phyloP scores from a whole-genome alignment of 192 early-diverging fungal species.

The Umbelopsis ramanniana region DNA sequence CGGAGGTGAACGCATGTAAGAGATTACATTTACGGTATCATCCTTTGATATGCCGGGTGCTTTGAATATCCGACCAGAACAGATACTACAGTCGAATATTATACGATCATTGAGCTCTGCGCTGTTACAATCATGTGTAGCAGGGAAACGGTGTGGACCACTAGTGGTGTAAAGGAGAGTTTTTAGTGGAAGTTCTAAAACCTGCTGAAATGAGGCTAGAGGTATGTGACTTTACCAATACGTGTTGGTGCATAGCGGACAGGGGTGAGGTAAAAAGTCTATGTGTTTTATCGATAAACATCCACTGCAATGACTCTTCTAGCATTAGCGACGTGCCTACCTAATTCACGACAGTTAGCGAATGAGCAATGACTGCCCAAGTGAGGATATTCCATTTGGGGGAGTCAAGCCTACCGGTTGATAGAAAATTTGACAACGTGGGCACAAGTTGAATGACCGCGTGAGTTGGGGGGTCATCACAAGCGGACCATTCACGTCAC shows the following conservation, averaged over 20 bases:
- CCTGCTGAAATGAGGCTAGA: neutral
- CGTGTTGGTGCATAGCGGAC: slow-evolving; percentile 45
- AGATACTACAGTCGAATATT: slow-evolving; percentile 4
- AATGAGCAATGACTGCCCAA: slow-evolving; percentile 26
- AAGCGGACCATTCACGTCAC: slow-evolving; percentile 7
- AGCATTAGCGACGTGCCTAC: slow-evolving; percentile 6
- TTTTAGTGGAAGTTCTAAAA: neutral
- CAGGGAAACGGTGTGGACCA: slow-evolving; percentile 38
- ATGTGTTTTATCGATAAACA: neutral
- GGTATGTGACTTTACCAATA: slow-evolving; percentile 46
- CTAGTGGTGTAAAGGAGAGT: slow-evolving; percentile 13
- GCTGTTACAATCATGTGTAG: slow-evolving; percentile 25
- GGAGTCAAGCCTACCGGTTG: neutral
- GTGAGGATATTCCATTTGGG: slow-evolving; percentile 31
- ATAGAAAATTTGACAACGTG: neutral
- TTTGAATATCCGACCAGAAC: slow-evolving; percentile 23
- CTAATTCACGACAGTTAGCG: slow-evolving; percentile 5
- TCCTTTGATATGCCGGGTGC: neutral
- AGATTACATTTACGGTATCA: slow-evolving; percentile 20
- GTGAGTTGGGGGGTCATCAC: too few species aligned
- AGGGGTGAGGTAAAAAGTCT: slow-evolving; percentile 57
- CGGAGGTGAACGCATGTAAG: too few species aligned
- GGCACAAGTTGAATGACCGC: neutral
- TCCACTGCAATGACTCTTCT: neutral
- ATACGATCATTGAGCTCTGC: slow-evolving; percentile 25